Evolutionary conservation across 805 yeast species (phyloP).

Genomic region (Candida koratica): DNA sequence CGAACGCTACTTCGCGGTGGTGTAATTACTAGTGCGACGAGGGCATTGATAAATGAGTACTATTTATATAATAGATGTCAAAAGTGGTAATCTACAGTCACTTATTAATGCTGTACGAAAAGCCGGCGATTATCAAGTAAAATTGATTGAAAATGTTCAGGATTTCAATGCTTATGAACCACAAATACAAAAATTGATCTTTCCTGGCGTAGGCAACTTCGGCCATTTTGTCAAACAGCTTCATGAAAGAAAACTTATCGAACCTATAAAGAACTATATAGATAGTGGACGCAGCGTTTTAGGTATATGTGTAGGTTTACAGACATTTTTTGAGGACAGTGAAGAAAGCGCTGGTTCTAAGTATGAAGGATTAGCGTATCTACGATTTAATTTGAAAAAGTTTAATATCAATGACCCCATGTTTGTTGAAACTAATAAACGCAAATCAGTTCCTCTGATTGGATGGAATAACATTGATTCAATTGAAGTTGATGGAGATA

Average conservation of each 20-base stretch:
- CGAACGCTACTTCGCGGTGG: not conserved
- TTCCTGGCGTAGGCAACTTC: conserved; percentile 97
- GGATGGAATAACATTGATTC: conserved; percentile 77
- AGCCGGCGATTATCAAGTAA: conserved; percentile 63
- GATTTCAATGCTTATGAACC: conserved; percentile 45
- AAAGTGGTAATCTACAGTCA: conserved; percentile 91
- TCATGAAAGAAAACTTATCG: conserved; percentile 54
- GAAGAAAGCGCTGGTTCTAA: conserved; percentile 58
- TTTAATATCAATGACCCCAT: conserved; percentile 46
- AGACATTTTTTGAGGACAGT: conserved; percentile 71
- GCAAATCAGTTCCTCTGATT: conserved; percentile 89
- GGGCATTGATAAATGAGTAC: conserved; percentile 15
- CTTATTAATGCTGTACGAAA: conserved; percentile 78
- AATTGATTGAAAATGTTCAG: conserved; percentile 53
- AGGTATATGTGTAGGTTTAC: conserved; percentile 98
- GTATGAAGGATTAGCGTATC: conserved; percentile 60
- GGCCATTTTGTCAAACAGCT: conserved; percentile 87
- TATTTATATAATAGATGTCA: conserved; percentile 82
- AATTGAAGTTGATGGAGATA: conserved; percentile 21
- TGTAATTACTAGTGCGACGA: no score
- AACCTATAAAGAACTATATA: conserved; percentile 65
- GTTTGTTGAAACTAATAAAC: conserved; percentile 24
- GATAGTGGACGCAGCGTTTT: conserved; percentile 77
- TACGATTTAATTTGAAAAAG: conserved; percentile 45
- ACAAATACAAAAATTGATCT: conserved; percentile 55